These are phyloP conservation scores for Oryza coarctata DNA, from an alignment of 176 grass and related monocot genomes.

Conservation along the genomic window DNA sequence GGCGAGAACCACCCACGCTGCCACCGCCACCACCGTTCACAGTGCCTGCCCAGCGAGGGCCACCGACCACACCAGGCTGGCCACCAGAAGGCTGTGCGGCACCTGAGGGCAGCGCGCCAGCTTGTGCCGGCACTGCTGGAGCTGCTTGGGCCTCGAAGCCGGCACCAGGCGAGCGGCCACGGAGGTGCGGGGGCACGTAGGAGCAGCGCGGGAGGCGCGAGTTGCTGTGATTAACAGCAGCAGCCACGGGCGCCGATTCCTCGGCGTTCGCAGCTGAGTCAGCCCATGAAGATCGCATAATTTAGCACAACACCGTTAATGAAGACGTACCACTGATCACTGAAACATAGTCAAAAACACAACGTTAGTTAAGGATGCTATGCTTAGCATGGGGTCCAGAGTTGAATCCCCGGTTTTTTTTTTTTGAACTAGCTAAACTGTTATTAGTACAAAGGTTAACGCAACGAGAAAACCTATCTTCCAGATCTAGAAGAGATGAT, in stretches of 20 bases:
- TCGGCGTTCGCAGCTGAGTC: slow-evolving; percentile 98
- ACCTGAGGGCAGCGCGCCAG: slow-evolving; percentile 13
- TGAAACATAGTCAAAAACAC: neutral
- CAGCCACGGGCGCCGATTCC: slow-evolving; percentile 72
- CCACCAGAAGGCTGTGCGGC: slow-evolving; percentile 42
- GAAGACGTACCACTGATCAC: neutral
- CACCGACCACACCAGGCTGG: slow-evolving; percentile 26
- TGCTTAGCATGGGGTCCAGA: no score
- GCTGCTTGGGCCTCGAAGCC: neutral
- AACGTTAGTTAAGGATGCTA: neutral
- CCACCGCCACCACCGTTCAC: slow-evolving; percentile 2
- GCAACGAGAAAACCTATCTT: no score
- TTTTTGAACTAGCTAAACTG: no score
- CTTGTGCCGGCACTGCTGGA: neutral
- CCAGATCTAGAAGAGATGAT: no score
- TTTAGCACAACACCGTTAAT: slow-evolving; percentile 39
- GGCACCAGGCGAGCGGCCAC: slow-evolving; percentile 20
- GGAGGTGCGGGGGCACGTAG: slow-evolving; percentile 94
- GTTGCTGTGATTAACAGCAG: slow-evolving; percentile 30
- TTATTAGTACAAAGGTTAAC: no score
- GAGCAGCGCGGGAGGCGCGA: slow-evolving; percentile 46
- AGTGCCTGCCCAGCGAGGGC: slow-evolving; percentile 35
- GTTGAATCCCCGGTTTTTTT: no score
- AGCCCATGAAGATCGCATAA: slow-evolving; percentile 99
- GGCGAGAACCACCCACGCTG: slow-evolving; percentile 20